phyloP scores from a whole-genome alignment of 208 protist species.

The Trichomonas vaginalis region DNA sequence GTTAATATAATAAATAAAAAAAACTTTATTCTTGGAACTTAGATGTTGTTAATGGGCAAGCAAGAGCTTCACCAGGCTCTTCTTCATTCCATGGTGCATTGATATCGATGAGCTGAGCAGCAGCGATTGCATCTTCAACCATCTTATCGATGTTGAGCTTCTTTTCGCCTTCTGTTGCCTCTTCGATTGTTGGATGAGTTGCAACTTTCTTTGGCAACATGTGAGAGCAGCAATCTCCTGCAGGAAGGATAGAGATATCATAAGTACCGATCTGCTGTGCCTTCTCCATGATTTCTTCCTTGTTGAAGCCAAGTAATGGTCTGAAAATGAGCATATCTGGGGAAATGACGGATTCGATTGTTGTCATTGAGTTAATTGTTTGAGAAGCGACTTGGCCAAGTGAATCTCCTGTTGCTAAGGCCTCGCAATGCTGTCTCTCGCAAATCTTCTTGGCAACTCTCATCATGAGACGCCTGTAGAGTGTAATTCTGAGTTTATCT shows the following conservation, averaged over 20 bases:
- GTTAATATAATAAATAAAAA: not conserved
- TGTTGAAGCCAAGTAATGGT: not conserved
- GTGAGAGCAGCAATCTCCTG: not conserved
- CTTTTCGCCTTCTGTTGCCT: not conserved
- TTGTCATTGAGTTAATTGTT: not conserved
- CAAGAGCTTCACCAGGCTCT: not conserved
- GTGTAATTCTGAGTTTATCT: not conserved
- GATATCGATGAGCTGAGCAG: not conserved
- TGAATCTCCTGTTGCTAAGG: not conserved
- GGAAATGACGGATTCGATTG: not conserved
- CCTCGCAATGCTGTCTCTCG: not conserved
- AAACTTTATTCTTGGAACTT: not conserved
- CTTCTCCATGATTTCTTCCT: not conserved
- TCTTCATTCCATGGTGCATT: slow-evolving; percentile 9
- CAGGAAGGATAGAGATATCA: not conserved
- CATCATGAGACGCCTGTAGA: not conserved
- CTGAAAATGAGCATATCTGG: not conserved
- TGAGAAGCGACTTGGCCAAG: slow-evolving; percentile 13
- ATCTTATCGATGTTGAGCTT: not conserved
- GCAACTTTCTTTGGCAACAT: slow-evolving; percentile 3
- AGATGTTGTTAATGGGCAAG: not conserved
- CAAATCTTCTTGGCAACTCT: not conserved
- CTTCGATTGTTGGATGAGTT: not conserved
- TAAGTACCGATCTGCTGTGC: not conserved
- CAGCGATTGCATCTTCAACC: not conserved